Evolutionary conservation across 108 stramenopile species (phyloP).

Genomic region (Stephanodiscus minutulus): DNA sequence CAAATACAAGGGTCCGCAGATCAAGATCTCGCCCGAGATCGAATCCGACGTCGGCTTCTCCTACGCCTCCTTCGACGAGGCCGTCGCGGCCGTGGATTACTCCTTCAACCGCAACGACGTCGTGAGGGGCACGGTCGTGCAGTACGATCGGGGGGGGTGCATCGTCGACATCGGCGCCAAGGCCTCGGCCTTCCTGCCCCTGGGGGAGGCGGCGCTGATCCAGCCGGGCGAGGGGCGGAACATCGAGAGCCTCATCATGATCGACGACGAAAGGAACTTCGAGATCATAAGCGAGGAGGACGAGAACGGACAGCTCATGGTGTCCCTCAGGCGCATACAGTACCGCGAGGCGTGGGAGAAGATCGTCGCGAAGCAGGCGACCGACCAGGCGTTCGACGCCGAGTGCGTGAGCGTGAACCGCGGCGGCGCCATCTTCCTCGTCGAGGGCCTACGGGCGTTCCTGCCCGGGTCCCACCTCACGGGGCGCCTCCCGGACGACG

Average conservation of each 20-base stretch:
- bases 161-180: conserved; percentile 95
- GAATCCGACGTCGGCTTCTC: conserved; percentile 68
- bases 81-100: conserved; percentile 76
- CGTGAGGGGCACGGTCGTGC: conserved; percentile 78
- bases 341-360: conserved; percentile 92
- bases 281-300: conserved; percentile 96
- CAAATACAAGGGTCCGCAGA: conserved; percentile 73
- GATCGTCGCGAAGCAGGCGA: conserved; percentile 65
- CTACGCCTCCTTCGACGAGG: conserved; percentile 77
- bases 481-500: conserved; percentile 86
- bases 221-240: conserved; percentile 53
- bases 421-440: conserved; percentile 94
- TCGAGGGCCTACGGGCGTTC: conserved; percentile 93
- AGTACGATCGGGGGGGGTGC: conserved; percentile 71
- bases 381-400: conserved; percentile 90
- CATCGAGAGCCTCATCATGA: conserved; percentile 72
- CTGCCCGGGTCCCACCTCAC: conserved; percentile 94
- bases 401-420: conserved; percentile 91
- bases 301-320: conserved; percentile 89
- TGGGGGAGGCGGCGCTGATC: conserved; percentile 76
- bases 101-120: conserved; percentile 84
- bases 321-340: conserved; percentile 88
- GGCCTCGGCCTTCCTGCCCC: conserved; percentile 90
- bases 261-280: conserved; percentile 82
- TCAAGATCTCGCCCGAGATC: conserved; percentile 11